Conservation (phyloP, 2,329 filamentous ascomycete genomes). For the Microthyrium microscopicum region DNA sequence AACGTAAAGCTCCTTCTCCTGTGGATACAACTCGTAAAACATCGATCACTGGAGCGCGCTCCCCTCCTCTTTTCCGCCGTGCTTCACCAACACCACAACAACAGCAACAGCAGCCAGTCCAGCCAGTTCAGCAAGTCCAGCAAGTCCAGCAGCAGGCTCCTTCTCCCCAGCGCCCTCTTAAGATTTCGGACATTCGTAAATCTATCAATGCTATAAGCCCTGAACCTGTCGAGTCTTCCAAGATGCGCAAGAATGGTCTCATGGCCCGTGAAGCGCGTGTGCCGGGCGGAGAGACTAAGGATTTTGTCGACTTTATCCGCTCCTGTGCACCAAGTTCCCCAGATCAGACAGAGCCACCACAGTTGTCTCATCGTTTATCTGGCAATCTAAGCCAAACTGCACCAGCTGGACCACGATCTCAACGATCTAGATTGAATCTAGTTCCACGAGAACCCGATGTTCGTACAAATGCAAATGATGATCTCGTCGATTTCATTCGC, state of each 20-base stretch:
- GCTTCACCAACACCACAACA: no score
- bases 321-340: conserved; percentile 66
- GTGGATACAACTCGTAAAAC: no score
- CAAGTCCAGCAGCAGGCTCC: no score
- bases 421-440: conserved; percentile 18
- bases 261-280: conserved; percentile 57
- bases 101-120: no score
- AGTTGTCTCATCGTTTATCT: not conserved
- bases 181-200: no score
- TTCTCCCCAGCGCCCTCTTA: no score
- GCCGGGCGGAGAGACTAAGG: conserved; percentile 53
- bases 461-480: conserved; percentile 53
- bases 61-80: not conserved
- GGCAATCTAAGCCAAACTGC: not conserved
- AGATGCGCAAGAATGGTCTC: conserved; percentile 16
- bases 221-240: no score
- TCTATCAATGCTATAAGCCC: no score
- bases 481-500: conserved; percentile 90
- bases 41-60: no score
- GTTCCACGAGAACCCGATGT: conserved; percentile 51
- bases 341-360: conserved; percentile 11
- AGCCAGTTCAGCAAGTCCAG: no score
- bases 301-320: conserved; percentile 81
- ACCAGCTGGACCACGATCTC: conserved; percentile 4
- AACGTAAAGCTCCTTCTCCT: no score